These are phyloP conservation scores for Microdochium bolleyi DNA, from an alignment of 2,329 filamentous ascomycete genomes.

Conservation along the genomic window DNA sequence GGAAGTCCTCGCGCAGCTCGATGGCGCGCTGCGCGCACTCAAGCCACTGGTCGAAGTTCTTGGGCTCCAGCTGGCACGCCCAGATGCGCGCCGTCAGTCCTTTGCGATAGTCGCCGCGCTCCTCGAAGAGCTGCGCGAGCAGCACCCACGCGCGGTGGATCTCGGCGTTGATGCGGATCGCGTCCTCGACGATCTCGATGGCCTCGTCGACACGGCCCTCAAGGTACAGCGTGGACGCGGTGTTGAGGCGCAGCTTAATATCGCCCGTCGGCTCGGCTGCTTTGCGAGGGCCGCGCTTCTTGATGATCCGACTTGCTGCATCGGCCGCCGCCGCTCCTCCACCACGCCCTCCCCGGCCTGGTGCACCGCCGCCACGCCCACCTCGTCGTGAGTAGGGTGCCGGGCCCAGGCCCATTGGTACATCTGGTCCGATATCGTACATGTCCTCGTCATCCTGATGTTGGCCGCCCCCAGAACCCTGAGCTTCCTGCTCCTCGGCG, in stretches of 20 bases:
- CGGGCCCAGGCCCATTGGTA: not conserved
- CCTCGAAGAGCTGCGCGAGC: conserved; percentile 51
- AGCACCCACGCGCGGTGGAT: conserved; percentile 59
- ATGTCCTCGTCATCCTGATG: not conserved
- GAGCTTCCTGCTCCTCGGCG: not conserved
- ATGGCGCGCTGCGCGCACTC: conserved; percentile 49
- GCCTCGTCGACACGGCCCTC: conserved; percentile 52
- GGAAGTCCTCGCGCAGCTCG: conserved; percentile 35
- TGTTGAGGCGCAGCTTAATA: conserved; percentile 59
- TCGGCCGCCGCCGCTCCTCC: not conserved
- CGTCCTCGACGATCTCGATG: conserved; percentile 49
- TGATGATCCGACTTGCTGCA: conserved; percentile 7
- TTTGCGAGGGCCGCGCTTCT: conserved; percentile 41
- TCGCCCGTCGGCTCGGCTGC: conserved; percentile 62
- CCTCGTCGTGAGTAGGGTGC: not conserved
- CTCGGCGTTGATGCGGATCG: conserved; percentile 61
- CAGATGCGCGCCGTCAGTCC: conserved; percentile 53
- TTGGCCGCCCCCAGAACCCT: not conserved
- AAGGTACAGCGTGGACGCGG: conserved; percentile 62
- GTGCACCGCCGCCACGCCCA: not conserved
- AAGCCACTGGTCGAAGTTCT: conserved; percentile 52
- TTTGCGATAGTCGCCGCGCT: conserved; percentile 48
- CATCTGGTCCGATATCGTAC: not conserved
- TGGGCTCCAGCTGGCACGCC: conserved; percentile 55
- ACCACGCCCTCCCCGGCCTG: not conserved